A percentile compares a stretch with the other conserved stretches of the same genome.
These are phyloP conservation scores for Suhomyces panamericanus DNA, from an alignment of 1,139 yeast species.

Conservation along the genomic window DNA sequence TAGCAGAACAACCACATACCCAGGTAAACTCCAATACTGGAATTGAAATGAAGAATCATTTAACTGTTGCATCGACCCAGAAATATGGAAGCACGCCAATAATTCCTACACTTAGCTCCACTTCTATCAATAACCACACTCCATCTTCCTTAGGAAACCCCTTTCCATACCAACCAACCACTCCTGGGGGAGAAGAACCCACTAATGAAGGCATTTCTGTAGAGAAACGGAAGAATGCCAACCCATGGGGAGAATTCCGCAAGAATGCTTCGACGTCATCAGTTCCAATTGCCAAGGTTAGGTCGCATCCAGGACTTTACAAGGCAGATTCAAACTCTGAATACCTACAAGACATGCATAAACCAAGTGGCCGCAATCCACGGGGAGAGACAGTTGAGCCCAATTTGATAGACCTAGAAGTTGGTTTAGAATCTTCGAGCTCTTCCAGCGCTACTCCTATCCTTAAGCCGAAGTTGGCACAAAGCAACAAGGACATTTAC, in stretches of 20 bases:
- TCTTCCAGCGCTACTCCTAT: conserved; percentile 28
- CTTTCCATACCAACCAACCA: conserved; percentile 9
- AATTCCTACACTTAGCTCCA: conserved; percentile 2
- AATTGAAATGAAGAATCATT: not conserved
- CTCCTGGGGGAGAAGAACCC: not conserved
- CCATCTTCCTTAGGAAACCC: conserved; percentile 3
- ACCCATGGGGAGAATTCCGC: conserved; percentile 25
- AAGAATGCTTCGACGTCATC: conserved; percentile 4
- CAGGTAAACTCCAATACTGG: not conserved
- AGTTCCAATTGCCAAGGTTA: conserved; percentile 9
- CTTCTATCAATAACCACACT: not conserved
- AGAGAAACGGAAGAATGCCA: conserved; percentile 17
- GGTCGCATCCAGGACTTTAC: conserved; percentile 5
- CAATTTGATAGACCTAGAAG: conserved; percentile 42
- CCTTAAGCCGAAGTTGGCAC: conserved; percentile 17
- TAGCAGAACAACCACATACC: not conserved
- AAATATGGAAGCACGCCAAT: conserved; percentile 4
- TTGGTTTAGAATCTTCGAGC: conserved; percentile 37
- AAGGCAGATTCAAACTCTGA: not conserved
- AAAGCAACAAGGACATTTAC: conserved; percentile 12
- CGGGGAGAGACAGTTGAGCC: conserved; percentile 12
- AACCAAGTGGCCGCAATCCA: not conserved
- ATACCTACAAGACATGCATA: not conserved
- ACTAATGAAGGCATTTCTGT: not conserved
- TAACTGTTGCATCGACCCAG: not conserved